Conservation (phyloP, 441 rosid genomes). For the Brassica balearica region DNA sequence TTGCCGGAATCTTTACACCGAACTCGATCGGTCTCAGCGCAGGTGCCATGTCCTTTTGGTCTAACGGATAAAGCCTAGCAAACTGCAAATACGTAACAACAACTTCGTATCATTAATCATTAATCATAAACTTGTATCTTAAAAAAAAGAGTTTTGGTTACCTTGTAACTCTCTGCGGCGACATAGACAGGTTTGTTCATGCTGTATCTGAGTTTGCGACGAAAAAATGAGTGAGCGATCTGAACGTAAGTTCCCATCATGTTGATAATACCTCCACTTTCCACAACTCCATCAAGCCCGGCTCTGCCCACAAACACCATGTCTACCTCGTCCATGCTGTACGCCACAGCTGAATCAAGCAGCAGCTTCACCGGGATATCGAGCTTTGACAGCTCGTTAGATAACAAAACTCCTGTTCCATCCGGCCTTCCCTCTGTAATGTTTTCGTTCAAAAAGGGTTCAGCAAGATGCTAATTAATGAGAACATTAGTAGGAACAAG, state of each 20-base stretch:
- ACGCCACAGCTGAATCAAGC: slow-evolving; percentile 90
- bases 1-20: slow-evolving; percentile 79
- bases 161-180: slow-evolving; percentile 97
- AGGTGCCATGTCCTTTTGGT: slow-evolving; percentile 89
- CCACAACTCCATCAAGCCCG: slow-evolving; percentile 91
- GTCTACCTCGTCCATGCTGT: slow-evolving; percentile 89
- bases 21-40: slow-evolving; percentile 86
- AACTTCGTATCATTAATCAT: neutral
- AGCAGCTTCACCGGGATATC: slow-evolving; percentile 89
- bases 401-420: slow-evolving; percentile 73
- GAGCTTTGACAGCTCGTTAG: slow-evolving; percentile 86
- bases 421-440: slow-evolving; percentile 94
- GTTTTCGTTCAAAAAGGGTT: neutral
- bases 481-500: neutral
- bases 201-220: no score
- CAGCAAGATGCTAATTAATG: neutral
- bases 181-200: slow-evolving; percentile 94
- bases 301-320: slow-evolving; percentile 88
- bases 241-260: slow-evolving; percentile 99
- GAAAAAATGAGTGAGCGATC: no score
- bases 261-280: slow-evolving; percentile 93
- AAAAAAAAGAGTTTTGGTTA: slow-evolving; percentile 21
- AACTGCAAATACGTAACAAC: slow-evolving; percentile 55
- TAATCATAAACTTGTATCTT: neutral
- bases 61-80: slow-evolving; percentile 89